Conservation (phyloP, 2,329 filamentous ascomycete species). For the Bimuria novae-zelandiae region DNA sequence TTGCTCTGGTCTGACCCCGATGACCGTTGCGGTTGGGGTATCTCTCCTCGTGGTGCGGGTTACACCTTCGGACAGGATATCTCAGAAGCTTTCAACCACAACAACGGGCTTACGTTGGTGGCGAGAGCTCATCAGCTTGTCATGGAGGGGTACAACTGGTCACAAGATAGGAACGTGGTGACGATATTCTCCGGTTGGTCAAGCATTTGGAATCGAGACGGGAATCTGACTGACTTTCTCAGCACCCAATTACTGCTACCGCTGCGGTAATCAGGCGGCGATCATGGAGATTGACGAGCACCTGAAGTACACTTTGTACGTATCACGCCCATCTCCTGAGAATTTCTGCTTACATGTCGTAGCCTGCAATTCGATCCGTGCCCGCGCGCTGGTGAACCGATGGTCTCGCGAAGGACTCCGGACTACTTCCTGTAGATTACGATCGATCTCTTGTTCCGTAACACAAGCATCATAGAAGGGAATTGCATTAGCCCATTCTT, state of each 20-base stretch:
- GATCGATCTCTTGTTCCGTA: slow-evolving; percentile 6
- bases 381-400: slow-evolving; percentile 94
- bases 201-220: background rate
- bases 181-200: slow-evolving; percentile 84
- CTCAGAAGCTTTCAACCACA: slow-evolving; percentile 98
- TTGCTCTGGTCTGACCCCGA: slow-evolving; percentile 88
- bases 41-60: slow-evolving; percentile 89
- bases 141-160: slow-evolving; percentile 99
- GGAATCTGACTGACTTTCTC: slow-evolving; percentile 30
- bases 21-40: slow-evolving; percentile 94
- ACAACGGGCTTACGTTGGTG: slow-evolving; percentile 95
- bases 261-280: slow-evolving; percentile 98
- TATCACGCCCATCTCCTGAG: slow-evolving; percentile 31
- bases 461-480: slow-evolving; percentile 18
- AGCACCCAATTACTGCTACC: slow-evolving; percentile 84
- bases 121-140: slow-evolving; percentile 97
- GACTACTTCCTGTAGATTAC: slow-evolving; percentile 91
- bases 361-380: slow-evolving; percentile 99
- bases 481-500: slow-evolving; percentile 13
- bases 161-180: slow-evolving; percentile 95
- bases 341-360: slow-evolving; percentile 27
- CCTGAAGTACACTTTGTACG: slow-evolving; percentile 98
- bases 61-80: slow-evolving; percentile 98
- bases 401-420: slow-evolving; percentile 93
- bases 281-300: slow-evolving; percentile 99